Evolutionary conservation across 2,329 filamentous ascomycete species (phyloP).

Genomic region (Ophiostoma piceae): DNA sequence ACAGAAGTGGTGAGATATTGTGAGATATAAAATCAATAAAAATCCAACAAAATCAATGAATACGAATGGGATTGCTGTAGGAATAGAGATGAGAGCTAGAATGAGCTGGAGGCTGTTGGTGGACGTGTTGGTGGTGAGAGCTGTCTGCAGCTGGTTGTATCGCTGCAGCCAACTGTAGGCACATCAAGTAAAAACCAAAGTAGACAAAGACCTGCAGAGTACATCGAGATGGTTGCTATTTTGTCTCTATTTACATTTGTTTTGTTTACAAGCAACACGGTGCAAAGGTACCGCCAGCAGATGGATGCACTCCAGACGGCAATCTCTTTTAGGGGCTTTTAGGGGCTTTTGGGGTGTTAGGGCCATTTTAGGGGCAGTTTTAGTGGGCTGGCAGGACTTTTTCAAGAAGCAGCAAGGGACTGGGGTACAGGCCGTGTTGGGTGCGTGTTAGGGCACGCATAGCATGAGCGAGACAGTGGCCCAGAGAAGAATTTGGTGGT

Average conservation of each 20-base stretch:
- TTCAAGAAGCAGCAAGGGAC: slow-evolving; percentile 7
- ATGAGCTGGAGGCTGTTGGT: background rate
- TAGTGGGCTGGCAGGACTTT: background rate
- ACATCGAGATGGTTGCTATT: slow-evolving; percentile 2
- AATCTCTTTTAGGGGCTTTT: slow-evolving; percentile 9
- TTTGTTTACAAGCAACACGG: slow-evolving; percentile 1
- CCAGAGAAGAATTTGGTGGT: background rate
- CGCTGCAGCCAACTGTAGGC: too few species aligned
- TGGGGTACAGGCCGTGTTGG: background rate
- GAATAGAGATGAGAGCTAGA: background rate
- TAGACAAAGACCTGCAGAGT: background rate
- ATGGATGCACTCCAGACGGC: slow-evolving; percentile 7
- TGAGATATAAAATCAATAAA: background rate
- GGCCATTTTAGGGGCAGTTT: slow-evolving; percentile 7
- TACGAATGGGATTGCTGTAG: background rate
- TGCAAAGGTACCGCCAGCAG: slow-evolving; percentile 7
- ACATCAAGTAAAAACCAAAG: too few species aligned
- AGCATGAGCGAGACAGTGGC: background rate
- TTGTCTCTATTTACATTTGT: background rate
- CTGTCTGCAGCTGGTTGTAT: too few species aligned
- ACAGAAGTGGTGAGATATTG: background rate
- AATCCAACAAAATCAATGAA: background rate
- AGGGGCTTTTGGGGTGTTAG: background rate
- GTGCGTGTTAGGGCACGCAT: background rate
- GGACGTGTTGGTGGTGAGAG: background rate